Percentiles rank a stretch among this genome's conserved stretches.
Evolutionary conservation across 2,329 filamentous ascomycete genomes (phyloP).

Genomic region (Cyphellophora europaea): DNA sequence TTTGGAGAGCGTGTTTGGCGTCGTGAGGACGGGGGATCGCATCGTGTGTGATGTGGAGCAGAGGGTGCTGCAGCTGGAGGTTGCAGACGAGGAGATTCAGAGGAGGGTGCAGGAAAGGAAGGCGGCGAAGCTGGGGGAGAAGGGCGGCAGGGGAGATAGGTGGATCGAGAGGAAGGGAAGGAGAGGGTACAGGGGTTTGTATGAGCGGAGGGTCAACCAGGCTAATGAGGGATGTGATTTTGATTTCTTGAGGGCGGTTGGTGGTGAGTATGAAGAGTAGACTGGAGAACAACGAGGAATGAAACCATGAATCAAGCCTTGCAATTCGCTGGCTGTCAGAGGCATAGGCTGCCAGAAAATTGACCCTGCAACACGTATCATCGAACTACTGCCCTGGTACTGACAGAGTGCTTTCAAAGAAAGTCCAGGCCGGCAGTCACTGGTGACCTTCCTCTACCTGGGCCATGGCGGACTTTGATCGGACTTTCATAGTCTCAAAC

Average conservation of each 20-base stretch:
- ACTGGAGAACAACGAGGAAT: no score
- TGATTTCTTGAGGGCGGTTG: constrained; percentile 16
- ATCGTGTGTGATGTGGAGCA: constrained; percentile 37
- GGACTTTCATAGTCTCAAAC: no score
- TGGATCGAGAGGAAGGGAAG: constrained; percentile 20
- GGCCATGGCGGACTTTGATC: no score
- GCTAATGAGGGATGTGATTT: constrained; percentile 33
- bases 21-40: constrained; percentile 39
- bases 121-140: background rate
- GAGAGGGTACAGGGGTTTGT: constrained; percentile 31
- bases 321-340: no score
- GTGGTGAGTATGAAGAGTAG: no score
- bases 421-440: no score
- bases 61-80: constrained; percentile 31
- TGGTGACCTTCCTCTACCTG: no score
- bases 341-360: no score
- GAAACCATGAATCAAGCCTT: no score
- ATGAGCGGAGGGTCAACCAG: constrained; percentile 34
- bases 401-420: no score
- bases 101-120: constrained; percentile 24
- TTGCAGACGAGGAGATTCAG: constrained; percentile 32
- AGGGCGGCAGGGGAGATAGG: constrained; percentile 4
- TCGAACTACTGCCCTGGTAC: no score
- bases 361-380: no score
- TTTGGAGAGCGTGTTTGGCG: constrained; percentile 37